phyloP scores from a whole-genome alignment of 1,139 yeast genomes.

The Oligophagozyma castellii region DNA sequence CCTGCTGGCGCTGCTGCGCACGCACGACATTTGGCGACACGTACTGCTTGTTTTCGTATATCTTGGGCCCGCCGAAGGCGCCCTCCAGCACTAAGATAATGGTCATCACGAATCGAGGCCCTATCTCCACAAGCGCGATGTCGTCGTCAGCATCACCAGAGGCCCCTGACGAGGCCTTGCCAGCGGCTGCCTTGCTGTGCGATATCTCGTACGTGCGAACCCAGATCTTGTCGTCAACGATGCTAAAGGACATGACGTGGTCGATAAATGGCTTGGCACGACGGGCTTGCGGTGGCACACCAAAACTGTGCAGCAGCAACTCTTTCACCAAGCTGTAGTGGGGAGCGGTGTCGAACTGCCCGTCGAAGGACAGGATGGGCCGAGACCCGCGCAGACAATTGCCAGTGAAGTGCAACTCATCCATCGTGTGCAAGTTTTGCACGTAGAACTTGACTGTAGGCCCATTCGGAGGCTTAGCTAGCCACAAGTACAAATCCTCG shows the following conservation, averaged over 20 bases:
- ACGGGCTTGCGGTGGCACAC: conserved; percentile 94
- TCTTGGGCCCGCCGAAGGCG: conserved; percentile 95
- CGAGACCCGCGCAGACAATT: conserved; percentile 93
- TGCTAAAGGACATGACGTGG: conserved; percentile 85
- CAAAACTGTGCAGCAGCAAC: conserved; percentile 72
- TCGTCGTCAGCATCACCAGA: conserved; percentile 31
- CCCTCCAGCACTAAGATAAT: conserved; percentile 89
- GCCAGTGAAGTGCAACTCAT: conserved; percentile 91
- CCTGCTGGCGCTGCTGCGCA: conserved; percentile 70
- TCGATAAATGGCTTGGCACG: conserved; percentile 90
- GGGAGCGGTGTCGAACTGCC: conserved; percentile 49
- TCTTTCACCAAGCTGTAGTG: conserved; percentile 74
- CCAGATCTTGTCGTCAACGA: conserved; percentile 93
- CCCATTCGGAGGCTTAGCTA: conserved; percentile 94
- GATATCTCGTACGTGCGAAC: conserved; percentile 86
- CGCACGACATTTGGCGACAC: conserved; percentile 93
- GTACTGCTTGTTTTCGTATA: conserved; percentile 91
- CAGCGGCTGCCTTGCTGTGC: conserved; percentile 45
- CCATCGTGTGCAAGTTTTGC: conserved; percentile 91
- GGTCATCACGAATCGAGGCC: conserved; percentile 92
- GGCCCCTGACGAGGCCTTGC: conserved; percentile 31
- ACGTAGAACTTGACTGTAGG: conserved; percentile 91
- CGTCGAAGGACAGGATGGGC: conserved; percentile 86
- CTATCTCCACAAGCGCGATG: conserved; percentile 78
- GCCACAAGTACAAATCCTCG: conserved; percentile 88